Conservation (phyloP, 441 rosid genomes). For the Jatropha multifida region DNA sequence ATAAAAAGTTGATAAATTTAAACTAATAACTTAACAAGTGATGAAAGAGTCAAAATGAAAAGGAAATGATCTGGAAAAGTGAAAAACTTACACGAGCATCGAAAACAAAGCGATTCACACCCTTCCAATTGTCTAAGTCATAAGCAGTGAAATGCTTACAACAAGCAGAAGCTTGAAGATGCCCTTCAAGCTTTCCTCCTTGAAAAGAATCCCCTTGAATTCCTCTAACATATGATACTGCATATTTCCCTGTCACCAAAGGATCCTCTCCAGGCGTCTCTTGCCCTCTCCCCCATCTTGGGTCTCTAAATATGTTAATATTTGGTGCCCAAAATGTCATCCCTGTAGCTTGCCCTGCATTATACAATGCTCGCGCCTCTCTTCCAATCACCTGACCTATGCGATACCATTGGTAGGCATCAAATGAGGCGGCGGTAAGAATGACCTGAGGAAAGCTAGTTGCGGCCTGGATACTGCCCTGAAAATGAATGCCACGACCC, state of each 20-base stretch:
- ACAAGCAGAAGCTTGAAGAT: conserved; percentile 84
- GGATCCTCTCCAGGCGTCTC: conserved; percentile 99
- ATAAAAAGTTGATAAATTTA: background rate
- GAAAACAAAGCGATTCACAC: conserved; percentile 79
- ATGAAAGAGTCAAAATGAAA: background rate
- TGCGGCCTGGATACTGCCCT: conserved; percentile 67
- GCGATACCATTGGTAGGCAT: conserved; percentile 78
- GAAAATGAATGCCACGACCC: conserved; percentile 84
- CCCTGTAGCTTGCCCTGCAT: conserved; percentile 76
- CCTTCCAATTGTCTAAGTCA: conserved; percentile 92
- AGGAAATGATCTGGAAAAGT: background rate
- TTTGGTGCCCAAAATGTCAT: conserved; percentile 97
- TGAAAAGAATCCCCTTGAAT: conserved; percentile 46
- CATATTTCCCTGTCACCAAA: conserved; percentile 67
- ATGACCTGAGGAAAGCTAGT: conserved; percentile 98
- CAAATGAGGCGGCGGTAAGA: conserved; percentile 87
- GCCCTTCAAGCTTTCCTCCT: conserved; percentile 49
- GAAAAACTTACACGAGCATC: conserved; percentile 57
- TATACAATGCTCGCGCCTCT: conserved; percentile 93
- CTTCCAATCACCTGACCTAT: conserved; percentile 88
- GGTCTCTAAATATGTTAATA: conserved; percentile 88
- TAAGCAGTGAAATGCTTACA: conserved; percentile 97
- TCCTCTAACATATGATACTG: conserved; percentile 79
- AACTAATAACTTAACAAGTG: background rate
- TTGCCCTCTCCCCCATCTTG: conserved; percentile 97